Percentiles rank a stretch among this genome's conserved stretches.
These are phyloP conservation scores for Wallacemonas rigidus DNA, from an alignment of 208 protist genomes.

Conservation along the genomic window DNA sequence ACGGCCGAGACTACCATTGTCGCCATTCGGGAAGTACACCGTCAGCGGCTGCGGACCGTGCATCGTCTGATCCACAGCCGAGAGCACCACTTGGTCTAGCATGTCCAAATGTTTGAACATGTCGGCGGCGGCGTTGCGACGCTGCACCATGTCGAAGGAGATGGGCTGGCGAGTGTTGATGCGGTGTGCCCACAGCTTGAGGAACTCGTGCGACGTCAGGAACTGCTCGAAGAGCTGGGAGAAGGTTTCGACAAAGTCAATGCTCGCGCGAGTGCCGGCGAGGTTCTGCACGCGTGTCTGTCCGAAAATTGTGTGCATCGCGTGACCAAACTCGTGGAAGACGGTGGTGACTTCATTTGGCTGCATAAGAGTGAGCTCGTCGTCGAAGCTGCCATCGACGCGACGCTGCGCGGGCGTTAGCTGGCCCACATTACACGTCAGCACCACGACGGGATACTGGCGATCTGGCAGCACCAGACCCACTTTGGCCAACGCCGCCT, in stretches of 20 bases:
- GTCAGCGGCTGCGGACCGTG: conserved; percentile 89
- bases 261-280: conserved; percentile 88
- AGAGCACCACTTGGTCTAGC: conserved; percentile 88
- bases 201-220: conserved; percentile 87
- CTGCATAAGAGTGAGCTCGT: conserved; percentile 85
- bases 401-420: conserved; percentile 36
- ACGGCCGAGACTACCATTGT: conserved; percentile 71
- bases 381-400: conserved; percentile 70
- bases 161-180: conserved; percentile 88
- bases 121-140: conserved; percentile 77
- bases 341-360: conserved; percentile 90
- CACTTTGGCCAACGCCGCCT: conserved; percentile 69
- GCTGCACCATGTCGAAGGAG: conserved; percentile 87
- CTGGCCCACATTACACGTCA: conserved; percentile 89
- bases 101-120: conserved; percentile 91
- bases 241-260: conserved; percentile 95
- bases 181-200: conserved; percentile 88
- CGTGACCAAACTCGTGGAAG: conserved; percentile 95
- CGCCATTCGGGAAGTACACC: conserved; percentile 83
- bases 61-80: conserved; percentile 83
- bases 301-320: conserved; percentile 94
- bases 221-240: conserved; percentile 95
- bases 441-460: conserved; percentile 90
- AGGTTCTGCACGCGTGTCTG: conserved; percentile 93
- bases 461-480: conserved; percentile 79